phyloP scores from a whole-genome alignment of 148 eudicot genomes.

The Cornus kousa region DNA sequence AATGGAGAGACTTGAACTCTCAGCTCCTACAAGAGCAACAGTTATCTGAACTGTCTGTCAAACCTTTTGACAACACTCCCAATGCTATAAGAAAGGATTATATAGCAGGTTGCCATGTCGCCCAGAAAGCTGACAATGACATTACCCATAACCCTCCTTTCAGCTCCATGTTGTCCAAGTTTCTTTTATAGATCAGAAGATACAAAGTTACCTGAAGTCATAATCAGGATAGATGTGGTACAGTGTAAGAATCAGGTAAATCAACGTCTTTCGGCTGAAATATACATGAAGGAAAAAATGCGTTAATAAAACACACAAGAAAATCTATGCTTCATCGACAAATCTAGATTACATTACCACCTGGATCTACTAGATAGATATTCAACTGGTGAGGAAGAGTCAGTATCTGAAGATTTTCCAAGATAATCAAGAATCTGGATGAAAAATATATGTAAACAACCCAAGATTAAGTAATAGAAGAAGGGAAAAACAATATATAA shows the following conservation, averaged over 20 bases:
- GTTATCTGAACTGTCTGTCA: slow-evolving; percentile 90
- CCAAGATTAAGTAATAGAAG: background rate
- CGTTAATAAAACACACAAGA: slow-evolving; percentile 15
- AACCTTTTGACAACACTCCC: slow-evolving; percentile 99
- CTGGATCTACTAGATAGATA: slow-evolving; percentile 71
- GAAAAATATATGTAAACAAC: background rate
- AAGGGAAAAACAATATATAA: background rate
- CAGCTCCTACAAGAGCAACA: slow-evolving; percentile 99
- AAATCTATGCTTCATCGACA: slow-evolving; percentile 5
- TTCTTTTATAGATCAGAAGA: slow-evolving; percentile 6
- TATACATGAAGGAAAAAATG: slow-evolving; percentile 13
- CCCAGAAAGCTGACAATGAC: slow-evolving; percentile 95
- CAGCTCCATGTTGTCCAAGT: background rate
- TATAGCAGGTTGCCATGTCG: slow-evolving; percentile 95
- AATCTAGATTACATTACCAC: slow-evolving; percentile 32
- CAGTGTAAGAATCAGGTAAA: slow-evolving; percentile 81
- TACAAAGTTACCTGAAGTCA: slow-evolving; percentile 86
- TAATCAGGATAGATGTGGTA: slow-evolving; percentile 93
- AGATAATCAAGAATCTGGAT: slow-evolving; percentile 78
- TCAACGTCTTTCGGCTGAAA: slow-evolving; percentile 88
- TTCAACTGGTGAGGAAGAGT: slow-evolving; percentile 79
- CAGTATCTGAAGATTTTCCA: slow-evolving; percentile 75
- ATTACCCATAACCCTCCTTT: slow-evolving; percentile 97
- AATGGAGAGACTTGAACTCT: slow-evolving; percentile 99
- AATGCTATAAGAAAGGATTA: slow-evolving; percentile 54